A percentile compares a stretch with the other conserved stretches of the same genome.
These are phyloP conservation scores for Lagenaria siceraria DNA, from an alignment of 306 rosid genomes.

Conservation along the genomic window DNA sequence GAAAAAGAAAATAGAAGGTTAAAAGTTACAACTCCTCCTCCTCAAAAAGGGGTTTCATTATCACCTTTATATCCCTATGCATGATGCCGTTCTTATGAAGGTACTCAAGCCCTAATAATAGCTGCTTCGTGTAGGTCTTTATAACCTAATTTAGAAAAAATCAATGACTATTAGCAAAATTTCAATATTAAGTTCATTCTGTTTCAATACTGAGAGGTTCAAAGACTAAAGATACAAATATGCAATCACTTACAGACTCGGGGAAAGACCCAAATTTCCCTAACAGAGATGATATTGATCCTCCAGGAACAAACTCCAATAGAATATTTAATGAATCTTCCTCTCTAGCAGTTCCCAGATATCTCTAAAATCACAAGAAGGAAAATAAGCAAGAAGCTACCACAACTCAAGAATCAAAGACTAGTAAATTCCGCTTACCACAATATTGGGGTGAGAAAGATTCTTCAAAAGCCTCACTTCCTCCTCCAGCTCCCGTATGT, in stretches of 20 bases:
- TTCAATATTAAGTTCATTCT: neutral
- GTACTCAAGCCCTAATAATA: constrained; percentile 79
- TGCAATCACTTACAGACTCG: constrained; percentile 58
- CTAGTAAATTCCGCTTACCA: constrained; percentile 36
- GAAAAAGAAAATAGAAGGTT: neutral
- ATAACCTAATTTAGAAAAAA: constrained; percentile 43
- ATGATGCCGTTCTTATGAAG: constrained; percentile 77
- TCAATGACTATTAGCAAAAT: neutral
- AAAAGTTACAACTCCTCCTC: neutral
- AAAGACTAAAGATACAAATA: constrained; percentile 1
- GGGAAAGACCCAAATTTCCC: constrained; percentile 94
- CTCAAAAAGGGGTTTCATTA: constrained; percentile 4
- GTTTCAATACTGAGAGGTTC: neutral
- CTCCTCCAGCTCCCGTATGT: constrained; percentile 79
- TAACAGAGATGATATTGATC: constrained; percentile 78
- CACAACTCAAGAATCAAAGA: neutral
- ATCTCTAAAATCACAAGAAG: constrained; percentile 32
- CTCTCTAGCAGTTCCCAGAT: constrained; percentile 88
- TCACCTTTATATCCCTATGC: constrained; percentile 91
- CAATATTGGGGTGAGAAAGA: constrained; percentile 84
- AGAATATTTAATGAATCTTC: constrained; percentile 71
- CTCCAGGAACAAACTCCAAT: constrained; percentile 90
- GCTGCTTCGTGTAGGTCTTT: constrained; percentile 72
- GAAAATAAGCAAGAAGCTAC: constrained; percentile 2
- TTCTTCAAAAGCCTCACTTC: constrained; percentile 85